Conservation (phyloP, 495 filamentous ascomycete species). For the Penicillium lagena region DNA sequence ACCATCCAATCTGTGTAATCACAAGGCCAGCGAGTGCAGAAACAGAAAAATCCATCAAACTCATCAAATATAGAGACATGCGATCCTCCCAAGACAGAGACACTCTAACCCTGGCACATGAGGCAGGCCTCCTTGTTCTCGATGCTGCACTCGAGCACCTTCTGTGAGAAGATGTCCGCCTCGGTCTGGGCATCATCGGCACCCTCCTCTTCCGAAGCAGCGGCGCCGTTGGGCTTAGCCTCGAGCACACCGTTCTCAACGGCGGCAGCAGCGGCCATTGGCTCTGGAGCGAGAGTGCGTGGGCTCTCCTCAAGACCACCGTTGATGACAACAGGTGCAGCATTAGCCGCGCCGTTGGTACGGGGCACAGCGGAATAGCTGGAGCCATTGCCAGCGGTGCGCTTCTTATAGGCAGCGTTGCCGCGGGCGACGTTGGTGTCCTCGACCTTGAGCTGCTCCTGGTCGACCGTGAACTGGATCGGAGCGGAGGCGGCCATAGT, state of each 20-base stretch:
- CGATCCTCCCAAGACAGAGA: conserved; percentile 1
- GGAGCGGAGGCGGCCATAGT: conserved; percentile 95
- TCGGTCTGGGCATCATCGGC: conserved; percentile 68
- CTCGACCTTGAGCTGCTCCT: conserved; percentile 84
- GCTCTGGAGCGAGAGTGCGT: conserved; percentile 65
- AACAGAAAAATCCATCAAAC: conserved; percentile 27
- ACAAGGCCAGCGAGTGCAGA: neutral
- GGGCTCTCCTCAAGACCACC: conserved; percentile 52
- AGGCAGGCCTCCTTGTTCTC: conserved; percentile 84
- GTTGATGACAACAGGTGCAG: conserved; percentile 5
- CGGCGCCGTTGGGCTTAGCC: conserved; percentile 6
- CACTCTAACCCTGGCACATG: conserved; percentile 76
- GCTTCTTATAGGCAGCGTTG: conserved; percentile 57
- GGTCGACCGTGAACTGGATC: conserved; percentile 98
- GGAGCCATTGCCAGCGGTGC: conserved; percentile 41
- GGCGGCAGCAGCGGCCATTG: conserved; percentile 41
- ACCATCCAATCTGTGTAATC: neutral
- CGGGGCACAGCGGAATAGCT: conserved; percentile 54
- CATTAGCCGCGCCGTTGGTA: conserved; percentile 29
- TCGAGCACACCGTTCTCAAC: conserved; percentile 20
- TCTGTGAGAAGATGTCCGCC: conserved; percentile 87
- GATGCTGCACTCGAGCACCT: conserved; percentile 87
- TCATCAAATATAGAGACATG: conserved; percentile 36
- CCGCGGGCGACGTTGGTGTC: conserved; percentile 74
- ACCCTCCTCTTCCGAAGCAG: conserved; percentile 41